phyloP scores from a whole-genome alignment of 208 protist genomes.

The Willaertia magna region DNA sequence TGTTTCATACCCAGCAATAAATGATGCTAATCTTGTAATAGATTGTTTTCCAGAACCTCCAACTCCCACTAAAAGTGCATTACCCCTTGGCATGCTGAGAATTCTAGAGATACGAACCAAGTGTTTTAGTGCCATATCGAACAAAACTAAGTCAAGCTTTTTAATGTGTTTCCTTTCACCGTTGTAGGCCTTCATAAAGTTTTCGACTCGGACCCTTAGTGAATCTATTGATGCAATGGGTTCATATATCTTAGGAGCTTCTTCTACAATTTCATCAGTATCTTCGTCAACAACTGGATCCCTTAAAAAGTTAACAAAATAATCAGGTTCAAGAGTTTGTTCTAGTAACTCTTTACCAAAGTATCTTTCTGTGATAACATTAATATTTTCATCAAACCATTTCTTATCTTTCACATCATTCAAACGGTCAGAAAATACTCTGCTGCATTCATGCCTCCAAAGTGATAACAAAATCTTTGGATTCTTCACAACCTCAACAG shows the following conservation, averaged over 20 bases:
- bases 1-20: conserved; percentile 67
- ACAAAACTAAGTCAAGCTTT: conserved; percentile 80
- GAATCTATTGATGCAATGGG: conserved; percentile 60
- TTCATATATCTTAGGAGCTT: conserved; percentile 84
- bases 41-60: conserved; percentile 80
- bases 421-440: conserved; percentile 91
- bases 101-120: conserved; percentile 76
- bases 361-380: conserved; percentile 57
- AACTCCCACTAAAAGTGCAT: conserved; percentile 79
- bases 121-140: conserved; percentile 84
- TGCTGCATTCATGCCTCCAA: conserved; percentile 91
- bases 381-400: conserved; percentile 80
- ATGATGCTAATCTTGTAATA: conserved; percentile 64
- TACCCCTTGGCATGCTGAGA: conserved; percentile 70
- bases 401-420: conserved; percentile 79
- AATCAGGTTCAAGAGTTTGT: conserved; percentile 53
- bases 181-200: conserved; percentile 66
- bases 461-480: conserved; percentile 64
- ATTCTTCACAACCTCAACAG: conserved; percentile 58
- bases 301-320: conserved; percentile 85
- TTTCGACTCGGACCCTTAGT: conserved; percentile 53
- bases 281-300: conserved; percentile 68
- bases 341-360: conserved; percentile 59
- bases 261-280: conserved; percentile 65
- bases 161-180: conserved; percentile 58